Percentiles rank a stretch among this genome's conserved stretches.
Evolutionary conservation across 2,329 filamentous ascomycete species (phyloP).

Genomic region (Cladosporium sp.): DNA sequence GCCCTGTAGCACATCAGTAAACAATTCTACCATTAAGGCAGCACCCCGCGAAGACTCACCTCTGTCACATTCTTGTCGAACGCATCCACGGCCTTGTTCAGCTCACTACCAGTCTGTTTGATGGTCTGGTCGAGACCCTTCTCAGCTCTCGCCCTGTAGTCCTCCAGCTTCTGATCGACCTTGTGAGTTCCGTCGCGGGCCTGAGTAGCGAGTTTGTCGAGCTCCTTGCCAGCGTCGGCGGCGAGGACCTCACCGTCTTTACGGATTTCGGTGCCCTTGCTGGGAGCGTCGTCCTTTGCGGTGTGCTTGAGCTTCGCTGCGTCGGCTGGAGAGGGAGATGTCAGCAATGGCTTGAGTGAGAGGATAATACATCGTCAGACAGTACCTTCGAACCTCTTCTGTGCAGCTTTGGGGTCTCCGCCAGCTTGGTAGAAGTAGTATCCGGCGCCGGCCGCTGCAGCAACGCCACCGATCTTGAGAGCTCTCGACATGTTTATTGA

Average conservation of each 20-base stretch:
- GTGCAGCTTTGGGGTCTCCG: conserved; percentile 74
- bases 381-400: conserved; percentile 78
- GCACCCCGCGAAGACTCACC: conserved; percentile 19
- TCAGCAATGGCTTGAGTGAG: no score
- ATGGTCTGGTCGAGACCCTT: conserved; percentile 58
- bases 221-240: conserved; percentile 45
- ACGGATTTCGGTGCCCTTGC: conserved; percentile 58
- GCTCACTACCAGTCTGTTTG: conserved; percentile 56
- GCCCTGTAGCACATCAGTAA: conserved; percentile 46
- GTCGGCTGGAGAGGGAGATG: conserved; percentile 61
- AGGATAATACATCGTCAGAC: no score
- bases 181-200: conserved; percentile 18
- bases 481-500: conserved; percentile 10
- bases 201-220: conserved; percentile 41
- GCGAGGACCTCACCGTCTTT: conserved; percentile 55
- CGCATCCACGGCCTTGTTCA: conserved; percentile 61
- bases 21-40: no score
- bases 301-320: conserved; percentile 64
- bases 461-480: conserved; percentile 46
- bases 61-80: conserved; percentile 71
- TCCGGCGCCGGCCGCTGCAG: conserved; percentile 62
- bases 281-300: conserved; percentile 63
- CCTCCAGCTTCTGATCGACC: conserved; percentile 21
- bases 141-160: conserved; percentile 47
- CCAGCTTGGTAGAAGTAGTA: conserved; percentile 93